Conservation (phyloP, 495 filamentous ascomycete genomes). For the Neurospora sp. region DNA sequence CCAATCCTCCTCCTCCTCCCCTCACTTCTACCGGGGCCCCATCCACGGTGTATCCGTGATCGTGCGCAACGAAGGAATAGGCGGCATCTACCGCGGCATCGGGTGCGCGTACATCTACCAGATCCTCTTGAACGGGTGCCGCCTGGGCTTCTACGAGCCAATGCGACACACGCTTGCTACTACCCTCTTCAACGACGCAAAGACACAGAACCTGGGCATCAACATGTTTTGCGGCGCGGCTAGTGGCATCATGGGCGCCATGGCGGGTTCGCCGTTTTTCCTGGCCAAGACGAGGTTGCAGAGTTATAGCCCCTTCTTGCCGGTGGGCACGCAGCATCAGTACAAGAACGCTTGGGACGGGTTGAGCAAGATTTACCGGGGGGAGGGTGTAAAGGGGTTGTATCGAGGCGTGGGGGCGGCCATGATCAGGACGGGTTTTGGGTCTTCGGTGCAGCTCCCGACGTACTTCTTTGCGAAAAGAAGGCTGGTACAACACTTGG, state of each 20-base stretch:
- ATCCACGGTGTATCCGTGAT: slow-evolving; percentile 88
- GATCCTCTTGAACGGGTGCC: slow-evolving; percentile 83
- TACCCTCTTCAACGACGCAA: slow-evolving; percentile 57
- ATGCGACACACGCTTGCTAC: slow-evolving; percentile 58
- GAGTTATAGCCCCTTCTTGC: slow-evolving; percentile 86
- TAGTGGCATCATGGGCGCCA: slow-evolving; percentile 82
- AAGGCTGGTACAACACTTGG: slow-evolving; percentile 64
- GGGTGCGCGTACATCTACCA: slow-evolving; percentile 96
- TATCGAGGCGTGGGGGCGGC: slow-evolving; percentile 87
- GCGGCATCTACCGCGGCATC: slow-evolving; percentile 80
- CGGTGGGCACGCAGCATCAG: slow-evolving; percentile 89
- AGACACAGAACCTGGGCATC: slow-evolving; percentile 69
- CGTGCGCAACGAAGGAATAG: slow-evolving; percentile 77
- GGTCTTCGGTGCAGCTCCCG: slow-evolving; percentile 87
- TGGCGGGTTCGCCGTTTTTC: slow-evolving; percentile 90
- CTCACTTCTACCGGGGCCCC: slow-evolving; percentile 83
- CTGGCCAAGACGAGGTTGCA: slow-evolving; percentile 96
- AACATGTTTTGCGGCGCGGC: slow-evolving; percentile 88
- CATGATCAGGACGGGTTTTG: slow-evolving; percentile 96
- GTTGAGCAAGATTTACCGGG: slow-evolving; percentile 60
- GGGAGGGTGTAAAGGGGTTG: slow-evolving; percentile 69
- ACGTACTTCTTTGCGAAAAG: slow-evolving; percentile 99
- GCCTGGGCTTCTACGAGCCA: slow-evolving; percentile 95
- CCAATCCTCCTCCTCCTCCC: slow-evolving; percentile 71
- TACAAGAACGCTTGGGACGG: slow-evolving; percentile 84